Conservation (phyloP, 1,284 basidiomycete genomes). For the Leccinum solheimii region DNA sequence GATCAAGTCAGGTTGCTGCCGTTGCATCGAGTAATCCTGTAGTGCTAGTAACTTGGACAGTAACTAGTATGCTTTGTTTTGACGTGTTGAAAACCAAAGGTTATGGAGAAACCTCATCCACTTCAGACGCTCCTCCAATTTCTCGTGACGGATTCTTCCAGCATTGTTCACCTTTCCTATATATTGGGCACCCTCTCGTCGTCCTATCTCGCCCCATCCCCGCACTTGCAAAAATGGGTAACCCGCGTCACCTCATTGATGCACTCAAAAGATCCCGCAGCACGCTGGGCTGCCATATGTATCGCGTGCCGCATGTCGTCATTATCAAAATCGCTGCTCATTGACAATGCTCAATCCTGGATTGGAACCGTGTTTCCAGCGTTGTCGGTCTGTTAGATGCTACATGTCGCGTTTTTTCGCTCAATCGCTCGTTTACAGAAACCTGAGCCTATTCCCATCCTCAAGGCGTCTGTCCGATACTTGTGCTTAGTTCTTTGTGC, state of each 20-base stretch:
- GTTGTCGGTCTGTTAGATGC: slow-evolving; percentile 57
- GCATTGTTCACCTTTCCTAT: slow-evolving; percentile 57
- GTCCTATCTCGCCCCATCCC: slow-evolving; percentile 54
- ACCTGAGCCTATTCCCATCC: slow-evolving; percentile 58
- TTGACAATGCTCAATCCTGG: slow-evolving; percentile 73
- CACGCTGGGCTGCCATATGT: slow-evolving; percentile 74
- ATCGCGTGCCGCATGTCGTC: slow-evolving; percentile 64
- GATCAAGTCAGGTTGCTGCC: slow-evolving; percentile 24
- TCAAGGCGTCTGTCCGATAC: slow-evolving; percentile 64
- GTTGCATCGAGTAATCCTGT: slow-evolving; percentile 8
- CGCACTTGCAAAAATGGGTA: slow-evolving; percentile 72
- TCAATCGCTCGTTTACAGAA: slow-evolving; percentile 46
- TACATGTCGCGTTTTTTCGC: slow-evolving; percentile 23
- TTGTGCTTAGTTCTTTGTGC: slow-evolving; percentile 55
- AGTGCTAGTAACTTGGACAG: neutral
- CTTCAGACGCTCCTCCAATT: slow-evolving; percentile 68
- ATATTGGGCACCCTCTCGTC: slow-evolving; percentile 53
- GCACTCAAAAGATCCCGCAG: slow-evolving; percentile 68
- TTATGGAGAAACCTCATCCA: slow-evolving; percentile 41
- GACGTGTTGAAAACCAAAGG: slow-evolving; percentile 33
- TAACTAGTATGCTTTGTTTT: slow-evolving; percentile 29
- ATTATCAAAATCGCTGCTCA: slow-evolving; percentile 56
- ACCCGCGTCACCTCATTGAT: slow-evolving; percentile 67
- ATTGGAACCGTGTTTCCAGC: slow-evolving; percentile 60
- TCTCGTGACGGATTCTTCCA: slow-evolving; percentile 63